Evolutionary conservation across 306 rosid genomes (phyloP).

Genomic region (Macrotyloma uniflorum): DNA sequence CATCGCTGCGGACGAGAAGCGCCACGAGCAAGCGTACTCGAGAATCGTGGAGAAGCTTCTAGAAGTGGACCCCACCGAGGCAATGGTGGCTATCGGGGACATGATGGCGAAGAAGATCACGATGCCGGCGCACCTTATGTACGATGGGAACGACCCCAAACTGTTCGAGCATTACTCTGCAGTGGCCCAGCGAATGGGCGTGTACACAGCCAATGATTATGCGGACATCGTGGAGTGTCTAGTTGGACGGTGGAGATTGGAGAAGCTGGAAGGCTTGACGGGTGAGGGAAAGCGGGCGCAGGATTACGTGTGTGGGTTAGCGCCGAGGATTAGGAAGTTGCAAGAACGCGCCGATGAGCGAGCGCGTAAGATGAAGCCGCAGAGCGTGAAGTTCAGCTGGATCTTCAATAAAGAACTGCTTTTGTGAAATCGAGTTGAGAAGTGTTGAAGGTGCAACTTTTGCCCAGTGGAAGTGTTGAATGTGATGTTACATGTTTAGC

Average conservation of each 20-base stretch:
- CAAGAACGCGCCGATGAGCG: slow-evolving; percentile 59
- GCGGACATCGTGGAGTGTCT: slow-evolving; percentile 47
- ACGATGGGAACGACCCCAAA: slow-evolving; percentile 55
- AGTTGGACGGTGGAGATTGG: slow-evolving; percentile 54
- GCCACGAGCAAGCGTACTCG: neutral
- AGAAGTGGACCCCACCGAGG: slow-evolving; percentile 56
- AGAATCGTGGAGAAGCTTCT: slow-evolving; percentile 50
- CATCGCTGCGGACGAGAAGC: slow-evolving; percentile 68
- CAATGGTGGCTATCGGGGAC: slow-evolving; percentile 54
- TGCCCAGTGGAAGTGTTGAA: too few species aligned
- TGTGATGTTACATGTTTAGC: neutral
- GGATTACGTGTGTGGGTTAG: slow-evolving; percentile 44
- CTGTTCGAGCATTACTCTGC: slow-evolving; percentile 60
- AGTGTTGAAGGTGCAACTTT: too few species aligned
- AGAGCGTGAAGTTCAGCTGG: slow-evolving; percentile 61
- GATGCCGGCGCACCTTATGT: slow-evolving; percentile 66
- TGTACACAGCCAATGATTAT: slow-evolving; percentile 46
- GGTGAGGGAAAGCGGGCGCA: slow-evolving; percentile 39
- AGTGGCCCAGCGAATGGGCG: slow-evolving; percentile 59
- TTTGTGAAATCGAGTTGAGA: neutral
- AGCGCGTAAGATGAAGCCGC: slow-evolving; percentile 46
- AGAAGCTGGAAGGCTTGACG: slow-evolving; percentile 53
- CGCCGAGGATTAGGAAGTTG: slow-evolving; percentile 56
- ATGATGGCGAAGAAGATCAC: slow-evolving; percentile 67
- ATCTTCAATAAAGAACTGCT: slow-evolving; percentile 29